Evolutionary conservation across 1,284 basidiomycete species (phyloP), one percentile per base, ranked within the genome.

Genomic region (Inonotus obliquus): DNA sequence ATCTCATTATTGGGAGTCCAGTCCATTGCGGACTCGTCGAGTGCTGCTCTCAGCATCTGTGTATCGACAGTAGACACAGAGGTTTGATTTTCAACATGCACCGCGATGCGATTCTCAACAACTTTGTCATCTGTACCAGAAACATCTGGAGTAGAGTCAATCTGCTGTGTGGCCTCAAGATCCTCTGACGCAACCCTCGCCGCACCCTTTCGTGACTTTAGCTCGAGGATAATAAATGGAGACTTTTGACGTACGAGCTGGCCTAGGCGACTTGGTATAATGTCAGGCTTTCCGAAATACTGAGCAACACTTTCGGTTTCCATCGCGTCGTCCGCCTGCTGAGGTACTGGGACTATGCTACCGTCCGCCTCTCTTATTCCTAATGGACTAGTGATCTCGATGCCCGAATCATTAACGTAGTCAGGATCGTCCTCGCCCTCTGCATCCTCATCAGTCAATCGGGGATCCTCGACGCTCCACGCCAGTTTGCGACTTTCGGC

Each of bases 251-350:
- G 62, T 65, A 88, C 87, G 65, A 90, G 72, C 61, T 87, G 77
- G 37, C 79, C 77, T 27, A 91, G 76, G 58, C 77, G 77, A 10
- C 75, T 78, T 2, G 86, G 86, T 1, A 84, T 77, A 27, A 68
- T 68, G 66, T 87, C 84, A 3, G 77, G 73, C 38, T 74, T 68
- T 10, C 85, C 87, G 25, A 72, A 75, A 63, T 82, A 87, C 53
- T 79, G 75, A 17, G 76, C 75, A 69, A 81, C 78, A 27, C 47
- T 69, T 73, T 69, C 66, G 59, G 63, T 63, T 9, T 55, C 60
- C 32, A 61, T 58, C 17, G 59, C 51, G 37, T 61, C 49, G 63
- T 52, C 70, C 65, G 56, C 69, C 65, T 38, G 44, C 41, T 27
- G 67, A 47, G 71, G 67, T 11, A 80, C 67, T 11, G 77, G 72